Base-by-base conservation (phyloP, 2,329 filamentous ascomycete species). In the Leptodontidium sp. region DNA sequence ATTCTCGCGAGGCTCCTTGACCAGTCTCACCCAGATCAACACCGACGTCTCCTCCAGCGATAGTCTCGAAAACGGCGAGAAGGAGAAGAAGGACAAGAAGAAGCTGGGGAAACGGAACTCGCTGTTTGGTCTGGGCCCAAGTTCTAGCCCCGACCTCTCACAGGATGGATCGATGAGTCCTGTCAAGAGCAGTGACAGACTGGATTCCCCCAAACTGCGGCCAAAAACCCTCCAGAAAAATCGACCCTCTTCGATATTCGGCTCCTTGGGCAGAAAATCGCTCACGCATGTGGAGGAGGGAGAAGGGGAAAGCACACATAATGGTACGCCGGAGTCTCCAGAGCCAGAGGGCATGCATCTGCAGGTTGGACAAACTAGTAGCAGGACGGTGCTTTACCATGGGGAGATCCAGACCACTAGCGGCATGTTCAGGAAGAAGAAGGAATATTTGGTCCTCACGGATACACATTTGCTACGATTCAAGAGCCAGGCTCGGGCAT, bases 401-500 rank as follows among this genome's bases (percentile, higher is more conserved):
- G 90, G 90, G 47, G 90, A 91, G 76, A 87, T 92, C 17, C 90
- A 92, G 79, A 91, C 88, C 14, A 88, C 88, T 61, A 89, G 87
- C 66, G 87, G 87, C 69, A 87, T 92, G 84, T 91, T 92, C 79
- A 84, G 90, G 77, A 91, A 91, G 80, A 91, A 90, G 81, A 90
- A 86, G 79, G 90, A 92, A 77, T 93, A 91, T 74, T 81, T 93
- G 65, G 90, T 92, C 15, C 81, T 93, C 72, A 93, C 90, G 7
- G 90, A 92, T 72, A 87, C 85, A 6, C 88, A 92, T 77, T 80
- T 93, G 66, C 80, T 92, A 65, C 85, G 90, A 14, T 92, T 90
- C 81, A 91, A 92, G 78, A 90, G 82, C 74, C 88, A 91, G 73
- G 80, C 83, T 55, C 90, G 90, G 77, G 90, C 90, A 14, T 83